phyloP scores from a whole-genome alignment of 495 filamentous ascomycete species.

The Tuber calosporum region DNA sequence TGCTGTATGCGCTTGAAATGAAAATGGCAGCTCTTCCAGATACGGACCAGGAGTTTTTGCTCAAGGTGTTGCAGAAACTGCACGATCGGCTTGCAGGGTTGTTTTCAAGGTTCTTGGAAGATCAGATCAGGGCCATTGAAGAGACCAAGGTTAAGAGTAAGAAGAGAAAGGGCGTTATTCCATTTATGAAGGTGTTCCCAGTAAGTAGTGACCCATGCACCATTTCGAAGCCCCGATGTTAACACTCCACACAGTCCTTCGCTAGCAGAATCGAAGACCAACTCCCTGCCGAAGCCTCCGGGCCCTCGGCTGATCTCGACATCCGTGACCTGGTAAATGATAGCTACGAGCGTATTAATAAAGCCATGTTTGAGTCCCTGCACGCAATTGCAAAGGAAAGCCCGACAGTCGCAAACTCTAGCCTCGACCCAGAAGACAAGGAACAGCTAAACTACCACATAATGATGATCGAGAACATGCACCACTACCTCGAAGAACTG shows the following conservation, averaged over 20 bases:
- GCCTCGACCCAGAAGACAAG: constrained; percentile 75
- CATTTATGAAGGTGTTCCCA: constrained; percentile 88
- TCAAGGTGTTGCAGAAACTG: constrained; percentile 67
- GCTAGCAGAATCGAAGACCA: constrained; percentile 40
- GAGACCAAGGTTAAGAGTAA: constrained; percentile 99
- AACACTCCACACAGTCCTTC: constrained; percentile 22
- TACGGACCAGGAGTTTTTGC: constrained; percentile 84
- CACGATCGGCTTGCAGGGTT: constrained; percentile 66
- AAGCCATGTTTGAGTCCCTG: constrained; percentile 91
- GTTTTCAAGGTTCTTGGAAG: constrained; percentile 85
- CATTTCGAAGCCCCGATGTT: constrained; percentile 4
- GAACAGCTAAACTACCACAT: constrained; percentile 95
- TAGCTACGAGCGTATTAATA: constrained; percentile 81
- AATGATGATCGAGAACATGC: constrained; percentile 96
- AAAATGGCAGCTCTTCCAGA: constrained; percentile 71
- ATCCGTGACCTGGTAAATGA: constrained; percentile 72
- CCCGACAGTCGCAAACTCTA: constrained; percentile 52
- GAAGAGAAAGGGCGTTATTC: constrained; percentile 92
- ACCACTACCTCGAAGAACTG: constrained; percentile 80
- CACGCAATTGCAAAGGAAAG: constrained; percentile 93
- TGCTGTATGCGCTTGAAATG: constrained; percentile 71
- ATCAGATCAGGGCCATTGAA: constrained; percentile 89
- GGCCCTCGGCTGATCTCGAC: constrained; percentile 53
- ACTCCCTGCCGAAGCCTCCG: constrained; percentile 30
- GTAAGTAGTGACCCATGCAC: constrained; percentile 22